Conservation (phyloP, 495 filamentous ascomycete species). For the Penicillium dipodomyicola region DNA sequence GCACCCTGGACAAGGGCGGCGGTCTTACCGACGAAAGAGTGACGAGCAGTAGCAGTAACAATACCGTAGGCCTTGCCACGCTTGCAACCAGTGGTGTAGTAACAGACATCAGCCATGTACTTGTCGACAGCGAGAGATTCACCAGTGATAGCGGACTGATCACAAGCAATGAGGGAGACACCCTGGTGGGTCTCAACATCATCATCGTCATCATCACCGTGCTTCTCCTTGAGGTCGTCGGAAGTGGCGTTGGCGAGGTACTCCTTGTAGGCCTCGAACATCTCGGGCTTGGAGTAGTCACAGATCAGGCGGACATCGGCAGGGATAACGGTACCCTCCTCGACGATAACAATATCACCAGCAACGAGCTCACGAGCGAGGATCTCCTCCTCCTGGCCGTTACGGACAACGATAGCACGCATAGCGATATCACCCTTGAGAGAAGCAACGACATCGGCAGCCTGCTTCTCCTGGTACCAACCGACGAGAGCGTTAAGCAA, state of each 20-base stretch:
- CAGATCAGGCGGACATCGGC: slow-evolving; percentile 75
- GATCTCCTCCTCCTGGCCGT: slow-evolving; percentile 69
- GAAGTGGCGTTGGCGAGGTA: slow-evolving; percentile 56
- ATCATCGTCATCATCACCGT: slow-evolving; percentile 53
- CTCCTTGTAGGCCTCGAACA: slow-evolving; percentile 69
- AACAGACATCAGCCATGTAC: slow-evolving; percentile 68
- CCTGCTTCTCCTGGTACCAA: slow-evolving; percentile 88
- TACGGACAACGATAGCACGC: slow-evolving; percentile 67
- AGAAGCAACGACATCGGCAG: slow-evolving; percentile 75
- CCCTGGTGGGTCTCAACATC: slow-evolving; percentile 59
- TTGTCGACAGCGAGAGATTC: slow-evolving; percentile 77
- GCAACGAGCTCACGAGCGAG: slow-evolving; percentile 76
- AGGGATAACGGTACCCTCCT: slow-evolving; percentile 74
- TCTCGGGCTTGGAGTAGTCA: slow-evolving; percentile 67
- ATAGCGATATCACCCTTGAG: slow-evolving; percentile 85
- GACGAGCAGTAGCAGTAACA: slow-evolving; percentile 58
- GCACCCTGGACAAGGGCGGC: slow-evolving; percentile 69
- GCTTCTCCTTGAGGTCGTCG: slow-evolving; percentile 64
- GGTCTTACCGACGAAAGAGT: slow-evolving; percentile 72
- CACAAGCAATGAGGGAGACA: slow-evolving; percentile 61
- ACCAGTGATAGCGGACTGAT: slow-evolving; percentile 77
- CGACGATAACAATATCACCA: slow-evolving; percentile 76
- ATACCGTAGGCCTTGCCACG: slow-evolving; percentile 72
- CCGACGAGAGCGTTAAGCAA: slow-evolving; percentile 75
- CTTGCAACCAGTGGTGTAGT: slow-evolving; percentile 79